phyloP scores from a whole-genome alignment of 441 rosid species.

The Adansonia gregorii region DNA sequence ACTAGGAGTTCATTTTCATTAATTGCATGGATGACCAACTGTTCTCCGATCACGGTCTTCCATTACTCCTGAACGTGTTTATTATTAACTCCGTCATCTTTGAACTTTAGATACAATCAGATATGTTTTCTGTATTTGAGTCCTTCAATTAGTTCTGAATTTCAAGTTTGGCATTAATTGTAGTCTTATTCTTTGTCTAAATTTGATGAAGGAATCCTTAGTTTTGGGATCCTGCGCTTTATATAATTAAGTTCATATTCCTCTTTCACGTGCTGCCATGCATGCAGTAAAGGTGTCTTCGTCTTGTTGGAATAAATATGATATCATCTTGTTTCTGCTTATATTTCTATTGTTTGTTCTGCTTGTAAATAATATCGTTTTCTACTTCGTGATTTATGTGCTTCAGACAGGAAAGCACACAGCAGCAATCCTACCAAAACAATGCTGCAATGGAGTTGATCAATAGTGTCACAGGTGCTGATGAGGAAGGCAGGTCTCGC shows the following conservation, averaged over 20 bases:
- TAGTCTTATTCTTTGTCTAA: not conserved
- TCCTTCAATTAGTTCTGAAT: not conserved
- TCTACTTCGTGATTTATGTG: conserved; percentile 23
- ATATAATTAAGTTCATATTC: not conserved
- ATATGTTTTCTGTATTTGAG: not conserved
- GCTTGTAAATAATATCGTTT: not conserved
- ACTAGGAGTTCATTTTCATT: conserved; percentile 8
- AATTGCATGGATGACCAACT: conserved; percentile 9
- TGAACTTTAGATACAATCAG: conserved; percentile 1
- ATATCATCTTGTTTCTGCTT: not conserved
- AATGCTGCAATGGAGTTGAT: conserved; percentile 91
- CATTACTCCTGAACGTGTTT: not conserved
- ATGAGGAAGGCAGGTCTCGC: conserved; percentile 96
- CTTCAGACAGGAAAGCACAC: conserved; percentile 69
- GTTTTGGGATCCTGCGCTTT: conserved; percentile 5
- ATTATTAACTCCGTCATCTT: not conserved
- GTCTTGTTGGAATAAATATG: not conserved
- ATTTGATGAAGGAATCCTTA: not conserved
- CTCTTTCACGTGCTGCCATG: not conserved
- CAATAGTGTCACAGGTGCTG: conserved; percentile 73
- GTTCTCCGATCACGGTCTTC: not conserved
- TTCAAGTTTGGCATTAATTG: not conserved
- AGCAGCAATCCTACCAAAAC: conserved; percentile 59
- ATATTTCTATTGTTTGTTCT: not conserved
- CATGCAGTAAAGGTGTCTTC: not conserved